A percentile compares a stretch with the other conserved stretches of the same genome.
phyloP scores from a whole-genome alignment of 2,329 filamentous ascomycete genomes.

The Paraconiothyrium brasiliense region DNA sequence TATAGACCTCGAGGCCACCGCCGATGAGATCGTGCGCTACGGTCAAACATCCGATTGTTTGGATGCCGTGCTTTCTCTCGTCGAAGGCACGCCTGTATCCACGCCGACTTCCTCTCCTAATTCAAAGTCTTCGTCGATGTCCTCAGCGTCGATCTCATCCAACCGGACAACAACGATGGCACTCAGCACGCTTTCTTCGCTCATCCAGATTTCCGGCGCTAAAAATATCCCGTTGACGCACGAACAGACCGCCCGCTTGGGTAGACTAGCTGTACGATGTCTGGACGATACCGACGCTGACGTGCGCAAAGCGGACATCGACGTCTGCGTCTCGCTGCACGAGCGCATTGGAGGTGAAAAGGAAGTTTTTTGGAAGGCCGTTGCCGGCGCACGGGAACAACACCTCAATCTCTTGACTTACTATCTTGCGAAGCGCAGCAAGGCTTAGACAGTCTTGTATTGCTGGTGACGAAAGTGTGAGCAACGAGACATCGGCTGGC shows the following conservation, averaged over 20 bases:
- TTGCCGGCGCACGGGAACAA: conserved; percentile 73
- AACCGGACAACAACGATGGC: conserved; percentile 51
- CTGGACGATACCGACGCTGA: conserved; percentile 52
- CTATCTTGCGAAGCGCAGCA: conserved; percentile 69
- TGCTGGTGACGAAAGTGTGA: conserved; percentile 1
- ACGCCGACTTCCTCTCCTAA: conserved; percentile 39
- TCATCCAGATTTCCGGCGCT: conserved; percentile 45
- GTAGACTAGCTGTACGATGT: conserved; percentile 49
- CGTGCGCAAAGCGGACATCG: conserved; percentile 74
- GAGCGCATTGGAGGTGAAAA: conserved; percentile 52
- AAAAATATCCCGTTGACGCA: conserved; percentile 42
- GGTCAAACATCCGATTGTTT: conserved; percentile 67
- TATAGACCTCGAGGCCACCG: conserved; percentile 76
- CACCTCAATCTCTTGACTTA: conserved; percentile 82
- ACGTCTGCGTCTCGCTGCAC: conserved; percentile 79
- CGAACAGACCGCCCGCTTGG: conserved; percentile 50
- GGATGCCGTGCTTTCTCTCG: conserved; percentile 48
- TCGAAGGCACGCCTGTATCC: conserved; percentile 42
- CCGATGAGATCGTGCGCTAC: conserved; percentile 74
- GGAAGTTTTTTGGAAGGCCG: conserved; percentile 72
- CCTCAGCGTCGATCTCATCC: conserved; percentile 22
- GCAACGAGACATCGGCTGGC: neutral
- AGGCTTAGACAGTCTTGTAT: conserved; percentile 27
- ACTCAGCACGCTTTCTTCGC: conserved; percentile 49
- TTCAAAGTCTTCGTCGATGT: conserved; percentile 46